A percentile compares a stretch with the other conserved stretches of the same genome.
Evolutionary conservation across 345 rosid species (phyloP).

Genomic region (Brassica rapa): DNA sequence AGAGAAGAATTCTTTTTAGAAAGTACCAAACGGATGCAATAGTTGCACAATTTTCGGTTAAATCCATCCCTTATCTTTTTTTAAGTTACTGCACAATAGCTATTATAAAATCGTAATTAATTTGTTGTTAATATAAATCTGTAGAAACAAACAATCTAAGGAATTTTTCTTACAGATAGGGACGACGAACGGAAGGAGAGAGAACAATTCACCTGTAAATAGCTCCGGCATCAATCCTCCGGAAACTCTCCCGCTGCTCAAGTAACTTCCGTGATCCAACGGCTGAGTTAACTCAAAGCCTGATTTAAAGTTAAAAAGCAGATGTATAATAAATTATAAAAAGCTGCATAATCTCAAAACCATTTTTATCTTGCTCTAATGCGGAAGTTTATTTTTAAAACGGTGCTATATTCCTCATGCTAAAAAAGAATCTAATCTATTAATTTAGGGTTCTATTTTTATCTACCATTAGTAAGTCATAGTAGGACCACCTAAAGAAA

Average conservation of each 20-base stretch:
- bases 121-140: not conserved
- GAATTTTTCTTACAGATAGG: constrained; percentile 29
- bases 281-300: constrained; percentile 19
- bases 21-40: not conserved
- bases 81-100: not conserved
- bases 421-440: not conserved
- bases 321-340: not conserved
- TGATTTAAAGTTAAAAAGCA: not conserved
- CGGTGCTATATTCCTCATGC: not conserved
- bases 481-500: too few species aligned
- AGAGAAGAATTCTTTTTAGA: not conserved
- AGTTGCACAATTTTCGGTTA: not conserved
- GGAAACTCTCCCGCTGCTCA: constrained; percentile 1
- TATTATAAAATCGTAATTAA: not conserved
- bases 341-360: constrained; percentile 17
- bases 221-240: constrained; percentile 6
- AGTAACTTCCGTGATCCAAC: constrained; percentile 8
- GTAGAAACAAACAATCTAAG: not conserved
- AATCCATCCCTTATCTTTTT: not conserved
- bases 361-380: not conserved
- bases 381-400: not conserved
- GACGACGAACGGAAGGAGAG: not conserved
- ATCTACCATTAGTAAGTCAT: too few species aligned
- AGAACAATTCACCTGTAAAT: not conserved
- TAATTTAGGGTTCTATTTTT: too few species aligned